A percentile compares a stretch with the other conserved stretches of the same genome.
These are phyloP conservation scores for Gymnopus androsaceus DNA, from an alignment of 1,284 basidiomycete species.

Conservation along the genomic window DNA sequence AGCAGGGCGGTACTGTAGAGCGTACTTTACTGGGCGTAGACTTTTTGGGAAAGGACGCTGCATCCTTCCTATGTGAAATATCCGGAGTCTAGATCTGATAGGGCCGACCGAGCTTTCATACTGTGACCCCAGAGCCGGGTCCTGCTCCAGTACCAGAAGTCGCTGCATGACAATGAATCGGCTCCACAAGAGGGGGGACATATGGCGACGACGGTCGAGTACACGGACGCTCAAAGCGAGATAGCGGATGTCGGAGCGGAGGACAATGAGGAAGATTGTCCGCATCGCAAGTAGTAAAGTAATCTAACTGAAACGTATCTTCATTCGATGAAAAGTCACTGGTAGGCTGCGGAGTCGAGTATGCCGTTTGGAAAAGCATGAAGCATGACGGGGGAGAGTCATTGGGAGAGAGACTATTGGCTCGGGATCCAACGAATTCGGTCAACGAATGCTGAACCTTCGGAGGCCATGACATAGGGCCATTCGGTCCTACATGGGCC, in stretches of 20 bases:
- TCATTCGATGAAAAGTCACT: background rate
- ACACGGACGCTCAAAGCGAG: background rate
- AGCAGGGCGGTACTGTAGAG: too few relatives aligned
- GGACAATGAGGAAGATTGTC: background rate
- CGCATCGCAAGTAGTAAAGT: background rate
- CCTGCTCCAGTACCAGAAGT: background rate
- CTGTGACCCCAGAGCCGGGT: background rate
- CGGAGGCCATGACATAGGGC: background rate
- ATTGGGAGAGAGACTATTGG: background rate
- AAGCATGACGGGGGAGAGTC: background rate
- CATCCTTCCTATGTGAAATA: background rate
- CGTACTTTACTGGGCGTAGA: background rate
- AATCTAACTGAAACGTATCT: background rate
- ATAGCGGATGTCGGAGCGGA: background rate
- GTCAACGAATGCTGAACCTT: background rate
- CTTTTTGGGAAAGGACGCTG: background rate
- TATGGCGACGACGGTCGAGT: background rate
- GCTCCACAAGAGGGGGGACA: background rate
- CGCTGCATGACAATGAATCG: background rate
- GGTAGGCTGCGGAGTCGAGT: background rate
- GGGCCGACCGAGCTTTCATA: background rate
- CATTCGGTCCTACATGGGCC: conserved; percentile 1
- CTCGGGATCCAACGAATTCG: background rate
- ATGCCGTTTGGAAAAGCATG: background rate
- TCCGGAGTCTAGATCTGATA: background rate